phyloP scores from a whole-genome alignment of 345 rosid genomes.

The Gossypium mustelinum region DNA sequence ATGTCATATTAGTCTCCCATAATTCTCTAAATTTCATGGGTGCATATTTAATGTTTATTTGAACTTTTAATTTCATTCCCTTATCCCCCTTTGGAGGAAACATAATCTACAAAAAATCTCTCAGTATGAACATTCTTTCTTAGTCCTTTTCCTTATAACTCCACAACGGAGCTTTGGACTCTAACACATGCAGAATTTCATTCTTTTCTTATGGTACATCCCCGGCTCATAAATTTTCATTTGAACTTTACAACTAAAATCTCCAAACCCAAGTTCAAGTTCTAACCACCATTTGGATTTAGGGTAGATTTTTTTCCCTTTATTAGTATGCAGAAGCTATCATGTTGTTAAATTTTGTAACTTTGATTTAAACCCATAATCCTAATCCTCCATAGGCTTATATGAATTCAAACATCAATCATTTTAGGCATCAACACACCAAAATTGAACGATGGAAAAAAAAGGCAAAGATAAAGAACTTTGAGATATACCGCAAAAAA shows the following conservation, averaged over 20 bases:
- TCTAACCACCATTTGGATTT: neutral
- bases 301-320: neutral
- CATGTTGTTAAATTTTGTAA: neutral
- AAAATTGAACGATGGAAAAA: neutral
- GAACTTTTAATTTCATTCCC: neutral
- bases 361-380: neutral
- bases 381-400: neutral
- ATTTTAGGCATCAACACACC: neutral
- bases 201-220: neutral
- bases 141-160: neutral
- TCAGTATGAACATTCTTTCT: neutral
- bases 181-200: too few relatives aligned
- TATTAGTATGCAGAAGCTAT: neutral
- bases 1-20: neutral
- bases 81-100: neutral
- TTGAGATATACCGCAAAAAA: slow-evolving; percentile 58
- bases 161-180: too few relatives aligned
- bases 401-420: neutral
- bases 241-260: neutral
- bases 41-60: neutral
- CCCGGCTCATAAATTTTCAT: neutral
- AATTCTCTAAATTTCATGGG: neutral
- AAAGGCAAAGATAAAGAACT: neutral
- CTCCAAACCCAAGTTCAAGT: neutral
- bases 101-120: too few relatives aligned